Evolutionary conservation across 2,329 filamentous ascomycete genomes (phyloP).

Genomic region (Cordyceps militaris): DNA sequence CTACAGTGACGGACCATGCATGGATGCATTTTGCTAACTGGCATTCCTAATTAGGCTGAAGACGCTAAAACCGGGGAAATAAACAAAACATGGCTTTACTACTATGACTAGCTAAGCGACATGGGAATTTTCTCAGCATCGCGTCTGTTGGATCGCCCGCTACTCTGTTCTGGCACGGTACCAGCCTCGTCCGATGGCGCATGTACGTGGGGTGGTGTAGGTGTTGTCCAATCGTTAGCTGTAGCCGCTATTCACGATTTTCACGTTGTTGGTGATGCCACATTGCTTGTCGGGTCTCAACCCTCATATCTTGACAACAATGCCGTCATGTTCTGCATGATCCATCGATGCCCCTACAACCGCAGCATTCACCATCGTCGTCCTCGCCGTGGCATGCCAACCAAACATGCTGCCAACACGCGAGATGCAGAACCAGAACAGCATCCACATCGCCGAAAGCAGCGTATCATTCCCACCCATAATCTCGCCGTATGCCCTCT

Average conservation of each 20-base stretch:
- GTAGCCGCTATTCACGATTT: not conserved
- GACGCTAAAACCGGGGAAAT: not conserved
- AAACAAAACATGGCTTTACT: too few relatives aligned
- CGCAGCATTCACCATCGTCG: not conserved
- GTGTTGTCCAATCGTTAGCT: too few relatives aligned
- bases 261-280: not conserved
- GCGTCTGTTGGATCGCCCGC: too few relatives aligned
- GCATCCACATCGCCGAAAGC: not conserved
- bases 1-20: not conserved
- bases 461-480: conserved; percentile 7
- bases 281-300: conserved; percentile 1
- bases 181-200: too few relatives aligned
- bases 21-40: not conserved
- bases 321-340: not conserved
- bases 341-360: not conserved
- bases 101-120: too few relatives aligned
- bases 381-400: not conserved
- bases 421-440: conserved; percentile 4
- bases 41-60: not conserved
- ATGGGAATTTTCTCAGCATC: too few relatives aligned
- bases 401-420: not conserved
- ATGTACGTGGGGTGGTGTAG: too few relatives aligned
- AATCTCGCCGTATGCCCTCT: conserved; percentile 20
- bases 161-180: too few relatives aligned
- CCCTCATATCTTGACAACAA: not conserved